phyloP scores from a whole-genome alignment of 169 alveolate species.

The Cryptosporidium meleagridis region DNA sequence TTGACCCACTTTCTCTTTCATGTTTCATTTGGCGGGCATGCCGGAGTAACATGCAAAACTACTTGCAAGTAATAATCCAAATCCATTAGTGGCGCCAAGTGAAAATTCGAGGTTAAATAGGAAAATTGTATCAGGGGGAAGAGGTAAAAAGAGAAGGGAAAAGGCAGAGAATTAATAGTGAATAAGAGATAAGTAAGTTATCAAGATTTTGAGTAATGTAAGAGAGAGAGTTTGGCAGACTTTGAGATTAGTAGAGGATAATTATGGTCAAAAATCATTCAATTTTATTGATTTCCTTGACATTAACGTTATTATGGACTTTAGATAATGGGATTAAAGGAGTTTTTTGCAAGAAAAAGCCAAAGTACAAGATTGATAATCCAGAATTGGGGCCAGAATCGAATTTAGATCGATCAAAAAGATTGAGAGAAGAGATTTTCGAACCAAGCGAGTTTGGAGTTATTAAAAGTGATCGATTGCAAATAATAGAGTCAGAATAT shows the following conservation, averaged over 20 bases:
- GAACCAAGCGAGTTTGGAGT: slow-evolving; percentile 47
- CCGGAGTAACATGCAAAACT: slow-evolving; percentile 18
- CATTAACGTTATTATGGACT: background rate
- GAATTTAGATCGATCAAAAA: slow-evolving; percentile 57
- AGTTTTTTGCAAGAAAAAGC: background rate
- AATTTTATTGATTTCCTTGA: background rate
- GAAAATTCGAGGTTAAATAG: slow-evolving; percentile 16
- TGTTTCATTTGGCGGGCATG: background rate
- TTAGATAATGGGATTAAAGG: background rate
- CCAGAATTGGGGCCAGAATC: slow-evolving; percentile 13
- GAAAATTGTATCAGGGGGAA: background rate
- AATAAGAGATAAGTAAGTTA: background rate
- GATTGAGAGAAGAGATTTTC: slow-evolving; percentile 48
- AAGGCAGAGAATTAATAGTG: background rate
- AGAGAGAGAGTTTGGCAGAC: background rate
- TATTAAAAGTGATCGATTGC: slow-evolving; percentile 6
- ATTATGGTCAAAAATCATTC: background rate
- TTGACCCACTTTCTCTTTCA: background rate
- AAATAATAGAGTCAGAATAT: background rate
- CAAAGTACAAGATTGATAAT: background rate
- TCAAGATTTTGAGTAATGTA: background rate
- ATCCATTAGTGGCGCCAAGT: slow-evolving; percentile 28
- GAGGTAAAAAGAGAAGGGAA: background rate
- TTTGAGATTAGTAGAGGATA: background rate
- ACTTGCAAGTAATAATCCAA: slow-evolving; percentile 22